Evolutionary conservation across 768 basidiomycete species (phyloP), one percentile per base, ranked within the genome.

Genomic region (Cystofilobasidium capitatum): DNA sequence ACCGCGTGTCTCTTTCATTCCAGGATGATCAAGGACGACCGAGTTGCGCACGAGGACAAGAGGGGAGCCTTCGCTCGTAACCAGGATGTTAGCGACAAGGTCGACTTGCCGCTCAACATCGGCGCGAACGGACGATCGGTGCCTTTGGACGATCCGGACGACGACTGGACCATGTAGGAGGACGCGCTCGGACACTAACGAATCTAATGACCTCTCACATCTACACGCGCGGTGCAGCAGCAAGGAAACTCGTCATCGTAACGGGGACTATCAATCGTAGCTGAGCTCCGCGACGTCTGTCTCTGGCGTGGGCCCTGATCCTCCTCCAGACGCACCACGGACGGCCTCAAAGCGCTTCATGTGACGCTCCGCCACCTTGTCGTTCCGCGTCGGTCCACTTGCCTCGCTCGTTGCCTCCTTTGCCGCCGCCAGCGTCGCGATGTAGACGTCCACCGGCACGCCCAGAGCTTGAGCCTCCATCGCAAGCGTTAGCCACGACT

Each of bases 21-120:
- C 72, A 93, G 91, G 57, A 88, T 94, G 86, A 79, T 96, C 71
- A 91, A 88, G 77, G 92, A 96, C 76, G 89, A 91, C 31, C 86
- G 92, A 5, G 77, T 83, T 40, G 86, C 86, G 71, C 75, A 81
- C 54, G 79, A 81, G 45, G 68, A 69, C 35, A 37, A 45, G 36
- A 55, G 68, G 10, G 68, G 68, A 1, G 68, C 68, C 3, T 69
- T 69, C 20, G 68, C 63, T 17, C 66, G 66, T 33, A 60, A 60
- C 22, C 49, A 57, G 44, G 66, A 68, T 39, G 66, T 68, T 6
- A 44, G 39, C 20, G 66, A 68, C 42, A 68, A 68, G 44, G 66
- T 68, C n/a, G 66, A 68, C 42, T 57, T 68, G n/a, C 59, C 39
- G 22, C 37, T 61, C 26, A 22, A 12, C 14, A 55, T 55, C 51